Conservation (phyloP, 257 asterid species). For the Nicotiana attenuata region DNA sequence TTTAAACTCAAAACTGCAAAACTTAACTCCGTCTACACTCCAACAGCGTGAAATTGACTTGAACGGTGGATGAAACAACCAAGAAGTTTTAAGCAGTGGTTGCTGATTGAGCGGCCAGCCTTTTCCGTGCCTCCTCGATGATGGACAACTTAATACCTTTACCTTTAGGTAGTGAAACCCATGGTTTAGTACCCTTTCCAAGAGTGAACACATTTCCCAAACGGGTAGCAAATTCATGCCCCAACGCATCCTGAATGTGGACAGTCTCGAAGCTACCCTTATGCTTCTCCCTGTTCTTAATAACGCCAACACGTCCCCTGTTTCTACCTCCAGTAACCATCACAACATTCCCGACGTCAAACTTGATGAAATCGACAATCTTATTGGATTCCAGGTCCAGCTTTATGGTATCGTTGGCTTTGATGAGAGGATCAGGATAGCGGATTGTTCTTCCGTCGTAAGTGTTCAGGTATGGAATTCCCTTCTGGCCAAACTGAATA, state of each 20-base stretch:
- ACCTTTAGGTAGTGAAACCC: conserved; percentile 13
- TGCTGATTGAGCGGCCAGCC: conserved; percentile 9
- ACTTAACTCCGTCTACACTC: not conserved
- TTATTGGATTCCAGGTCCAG: conserved; percentile 9
- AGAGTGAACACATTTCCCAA: conserved; percentile 10
- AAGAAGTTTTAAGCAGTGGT: not conserved
- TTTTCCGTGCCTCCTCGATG: not conserved
- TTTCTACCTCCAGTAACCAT: conserved; percentile 13
- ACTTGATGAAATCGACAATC: conserved; percentile 13
- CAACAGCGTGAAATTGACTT: not conserved
- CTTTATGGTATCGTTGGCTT: conserved; percentile 14
- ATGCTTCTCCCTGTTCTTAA: conserved; percentile 13
- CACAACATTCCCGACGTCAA: conserved; percentile 12
- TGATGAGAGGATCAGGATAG: conserved; percentile 15
- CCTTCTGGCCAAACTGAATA: conserved; percentile 16
- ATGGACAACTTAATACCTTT: conserved; percentile 8
- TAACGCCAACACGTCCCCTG: conserved; percentile 10
- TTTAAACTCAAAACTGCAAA: not conserved
- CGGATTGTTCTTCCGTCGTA: conserved; percentile 17
- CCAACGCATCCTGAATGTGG: conserved; percentile 8
- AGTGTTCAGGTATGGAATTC: conserved; percentile 11
- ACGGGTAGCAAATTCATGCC: conserved; percentile 16
- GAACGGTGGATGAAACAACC: not conserved
- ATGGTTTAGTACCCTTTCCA: conserved; percentile 4
- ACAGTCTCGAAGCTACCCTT: conserved; percentile 16